phyloP scores from a whole-genome alignment of 495 filamentous ascomycete genomes.

The Sabuloglossum arenarium region DNA sequence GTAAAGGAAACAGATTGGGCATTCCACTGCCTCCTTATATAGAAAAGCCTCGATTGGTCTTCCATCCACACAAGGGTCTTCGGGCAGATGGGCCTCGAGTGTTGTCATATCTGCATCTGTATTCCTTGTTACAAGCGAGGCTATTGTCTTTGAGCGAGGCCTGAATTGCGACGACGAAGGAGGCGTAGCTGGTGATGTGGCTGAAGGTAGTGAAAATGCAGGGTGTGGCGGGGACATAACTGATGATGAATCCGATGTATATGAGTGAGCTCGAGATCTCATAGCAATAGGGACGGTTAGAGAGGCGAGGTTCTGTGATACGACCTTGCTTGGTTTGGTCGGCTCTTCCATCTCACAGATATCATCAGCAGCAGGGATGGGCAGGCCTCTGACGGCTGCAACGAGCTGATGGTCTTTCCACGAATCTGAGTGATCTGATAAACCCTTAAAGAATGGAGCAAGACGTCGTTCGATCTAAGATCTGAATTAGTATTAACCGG shows the following conservation, averaged over 20 bases:
- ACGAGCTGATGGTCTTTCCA: constrained; percentile 92
- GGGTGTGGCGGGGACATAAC: constrained; percentile 24
- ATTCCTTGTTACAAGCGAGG: constrained; percentile 56
- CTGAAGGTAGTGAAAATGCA: constrained; percentile 27
- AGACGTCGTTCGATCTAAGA: constrained; percentile 71
- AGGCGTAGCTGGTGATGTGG: constrained; percentile 31
- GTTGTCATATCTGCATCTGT: constrained; percentile 39
- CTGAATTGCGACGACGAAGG: constrained; percentile 43
- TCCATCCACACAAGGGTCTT: constrained; percentile 78
- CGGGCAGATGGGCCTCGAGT: constrained; percentile 58
- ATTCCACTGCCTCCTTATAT: constrained; percentile 79
- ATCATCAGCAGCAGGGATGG: constrained; percentile 45
- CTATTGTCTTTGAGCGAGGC: constrained; percentile 62
- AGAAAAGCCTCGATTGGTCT: constrained; percentile 78
- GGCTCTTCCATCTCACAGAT: background rate
- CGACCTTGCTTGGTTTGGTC: constrained; percentile 15
- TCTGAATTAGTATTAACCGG: background rate
- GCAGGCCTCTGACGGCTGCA: constrained; percentile 68
- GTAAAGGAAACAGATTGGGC: constrained; percentile 89
- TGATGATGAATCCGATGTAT: constrained; percentile 41
- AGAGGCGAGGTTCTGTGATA: constrained; percentile 31
- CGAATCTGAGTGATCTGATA: constrained; percentile 69
- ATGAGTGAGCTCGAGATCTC: constrained; percentile 57
- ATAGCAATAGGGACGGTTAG: constrained; percentile 59
- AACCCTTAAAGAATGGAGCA: constrained; percentile 86